Evolutionary conservation across 2,329 filamentous ascomycete species (phyloP).

Genomic region (Nigrospora osmanthi): DNA sequence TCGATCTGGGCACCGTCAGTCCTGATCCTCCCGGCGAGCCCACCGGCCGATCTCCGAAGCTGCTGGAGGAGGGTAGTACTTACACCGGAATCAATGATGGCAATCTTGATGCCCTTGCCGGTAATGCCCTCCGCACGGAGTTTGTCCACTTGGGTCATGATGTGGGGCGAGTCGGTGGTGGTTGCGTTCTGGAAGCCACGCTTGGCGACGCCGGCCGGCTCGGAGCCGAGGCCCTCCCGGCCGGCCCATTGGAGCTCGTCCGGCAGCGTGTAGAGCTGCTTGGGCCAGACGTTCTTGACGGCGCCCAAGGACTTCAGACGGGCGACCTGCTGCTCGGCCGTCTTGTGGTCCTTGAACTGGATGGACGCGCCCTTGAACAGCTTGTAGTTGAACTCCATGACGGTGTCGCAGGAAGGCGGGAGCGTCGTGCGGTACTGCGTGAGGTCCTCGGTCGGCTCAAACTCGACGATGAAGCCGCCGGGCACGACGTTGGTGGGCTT

Average conservation of each 20-base stretch:
- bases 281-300: constrained; percentile 42
- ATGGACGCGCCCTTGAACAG: constrained; percentile 49
- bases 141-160: constrained; percentile 50
- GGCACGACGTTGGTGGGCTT: constrained; percentile 18
- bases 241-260: constrained; percentile 37
- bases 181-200: constrained; percentile 23
- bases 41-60: neutral
- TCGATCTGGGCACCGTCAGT: constrained; percentile 34
- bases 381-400: constrained; percentile 34
- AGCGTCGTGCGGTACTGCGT: no score
- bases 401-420: constrained; percentile 12
- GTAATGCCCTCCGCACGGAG: constrained; percentile 38
- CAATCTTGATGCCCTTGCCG: constrained; percentile 45
- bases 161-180: constrained; percentile 37
- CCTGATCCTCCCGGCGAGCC: no score
- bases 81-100: constrained; percentile 46
- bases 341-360: constrained; percentile 36
- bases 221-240: constrained; percentile 7
- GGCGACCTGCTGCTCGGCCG: constrained; percentile 32
- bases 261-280: constrained; percentile 35
- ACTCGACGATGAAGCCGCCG: constrained; percentile 46
- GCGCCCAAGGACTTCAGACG: constrained; percentile 31
- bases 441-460: constrained; percentile 15
- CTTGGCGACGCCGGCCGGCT: constrained; percentile 17
- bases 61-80: constrained; percentile 13